Conservation (phyloP, 768 basidiomycete species). For the Pulveroboletus frians region DNA sequence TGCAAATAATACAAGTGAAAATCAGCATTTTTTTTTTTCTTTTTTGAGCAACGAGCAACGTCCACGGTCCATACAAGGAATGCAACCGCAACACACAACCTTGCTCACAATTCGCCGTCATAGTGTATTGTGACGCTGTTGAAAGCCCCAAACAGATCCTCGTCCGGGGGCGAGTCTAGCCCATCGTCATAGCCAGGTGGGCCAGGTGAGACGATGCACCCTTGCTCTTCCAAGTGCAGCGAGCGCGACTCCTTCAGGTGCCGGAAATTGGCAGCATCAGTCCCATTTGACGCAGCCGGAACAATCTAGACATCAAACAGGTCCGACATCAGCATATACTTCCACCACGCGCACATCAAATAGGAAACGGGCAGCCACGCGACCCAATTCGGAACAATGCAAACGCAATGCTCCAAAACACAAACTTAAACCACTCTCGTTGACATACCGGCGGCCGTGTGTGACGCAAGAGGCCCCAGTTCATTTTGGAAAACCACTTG, state of each 20-base stretch:
- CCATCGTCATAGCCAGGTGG: conserved; percentile 43
- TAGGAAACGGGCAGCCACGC: conserved; percentile 9
- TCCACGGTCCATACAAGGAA: conserved; percentile 17
- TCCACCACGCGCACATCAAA: conserved; percentile 16
- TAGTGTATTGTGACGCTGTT: conserved; percentile 86
- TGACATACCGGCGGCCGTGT: conserved; percentile 82
- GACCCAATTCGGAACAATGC: not conserved
- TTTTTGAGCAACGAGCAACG: conserved; percentile 12
- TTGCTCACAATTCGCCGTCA: conserved; percentile 55
- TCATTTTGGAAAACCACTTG: conserved; percentile 95
- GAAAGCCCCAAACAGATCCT: conserved; percentile 82
- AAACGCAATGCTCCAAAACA: not conserved
- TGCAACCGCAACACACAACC: conserved; percentile 9
- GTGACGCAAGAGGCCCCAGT: conserved; percentile 94
- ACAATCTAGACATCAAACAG: conserved; percentile 56
- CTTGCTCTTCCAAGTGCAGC: conserved; percentile 78
- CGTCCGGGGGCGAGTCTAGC: conserved; percentile 40
- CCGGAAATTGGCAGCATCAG: conserved; percentile 87
- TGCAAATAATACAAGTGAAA: conserved; percentile 35
- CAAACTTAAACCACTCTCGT: not conserved
- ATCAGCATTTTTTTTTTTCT: conserved; percentile 8
- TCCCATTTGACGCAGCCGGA: conserved; percentile 65
- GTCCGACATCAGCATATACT: conserved; percentile 19
- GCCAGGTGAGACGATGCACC: conserved; percentile 31
- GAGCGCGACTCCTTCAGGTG: conserved; percentile 86